Conservation (phyloP, 129 eudicot species). For the Gnaphalium uliginosum region DNA sequence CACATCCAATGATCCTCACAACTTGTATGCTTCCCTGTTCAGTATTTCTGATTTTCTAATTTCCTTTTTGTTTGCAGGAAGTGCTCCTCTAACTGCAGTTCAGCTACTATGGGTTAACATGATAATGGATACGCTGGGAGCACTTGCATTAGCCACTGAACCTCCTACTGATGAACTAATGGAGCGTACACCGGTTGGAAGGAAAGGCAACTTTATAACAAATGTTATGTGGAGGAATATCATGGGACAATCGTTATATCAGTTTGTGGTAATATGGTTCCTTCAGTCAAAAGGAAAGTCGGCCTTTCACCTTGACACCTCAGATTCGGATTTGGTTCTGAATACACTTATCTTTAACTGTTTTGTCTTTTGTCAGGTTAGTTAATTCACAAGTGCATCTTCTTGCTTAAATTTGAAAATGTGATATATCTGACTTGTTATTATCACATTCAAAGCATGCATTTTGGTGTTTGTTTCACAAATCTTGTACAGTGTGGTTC, state of each 20-base stretch:
- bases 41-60: not conserved
- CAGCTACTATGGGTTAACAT: conserved; percentile 98
- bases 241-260: conserved; percentile 78
- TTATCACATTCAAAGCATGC: not conserved
- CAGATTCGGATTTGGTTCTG: conserved; percentile 64
- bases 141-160: conserved; percentile 95
- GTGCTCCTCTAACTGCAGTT: conserved; percentile 90
- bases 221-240: conserved; percentile 98
- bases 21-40: not conserved
- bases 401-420: not conserved
- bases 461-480: not conserved
- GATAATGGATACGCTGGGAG: conserved; percentile 98
- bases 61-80: conserved; percentile 46
- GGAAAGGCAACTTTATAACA: conserved; percentile 87
- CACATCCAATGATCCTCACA: not conserved
- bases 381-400: not conserved
- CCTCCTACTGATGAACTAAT: conserved; percentile 92
- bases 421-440: not conserved
- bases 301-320: conserved; percentile 53
- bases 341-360: conserved; percentile 91
- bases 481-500: not conserved
- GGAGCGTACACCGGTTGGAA: conserved; percentile 85
- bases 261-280: conserved; percentile 78
- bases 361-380: conserved; percentile 92
- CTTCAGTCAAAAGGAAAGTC: conserved; percentile 72